These are phyloP conservation scores for Penicillium angulare DNA, from an alignment of 495 filamentous ascomycete genomes.

Conservation along the genomic window DNA sequence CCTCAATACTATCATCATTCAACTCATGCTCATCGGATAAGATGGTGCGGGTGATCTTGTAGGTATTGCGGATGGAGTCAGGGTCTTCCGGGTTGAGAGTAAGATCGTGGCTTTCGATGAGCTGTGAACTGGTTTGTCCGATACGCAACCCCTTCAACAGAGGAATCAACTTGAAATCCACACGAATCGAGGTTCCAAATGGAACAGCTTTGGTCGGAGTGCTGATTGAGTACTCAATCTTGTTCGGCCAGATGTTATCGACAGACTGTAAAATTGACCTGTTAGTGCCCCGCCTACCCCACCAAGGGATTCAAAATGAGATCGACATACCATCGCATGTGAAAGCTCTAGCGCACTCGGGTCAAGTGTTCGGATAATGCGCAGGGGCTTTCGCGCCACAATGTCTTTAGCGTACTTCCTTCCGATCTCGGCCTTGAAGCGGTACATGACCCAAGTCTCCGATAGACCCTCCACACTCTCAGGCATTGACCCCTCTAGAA, in stretches of 20 bases:
- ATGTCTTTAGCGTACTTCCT: constrained; percentile 80
- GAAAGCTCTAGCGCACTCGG: constrained; percentile 77
- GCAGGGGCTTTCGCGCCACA: constrained; percentile 71
- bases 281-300: constrained; percentile 2
- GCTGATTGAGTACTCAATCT: constrained; percentile 87
- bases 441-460: constrained; percentile 80
- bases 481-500: constrained; percentile 69
- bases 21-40: constrained; percentile 60
- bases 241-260: constrained; percentile 92
- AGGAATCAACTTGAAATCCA: constrained; percentile 79
- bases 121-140: constrained; percentile 67
- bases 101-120: constrained; percentile 77
- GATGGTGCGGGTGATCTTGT: constrained; percentile 62
- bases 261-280: constrained; percentile 54
- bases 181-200: constrained; percentile 77
- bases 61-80: constrained; percentile 52
- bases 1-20: constrained; percentile 58
- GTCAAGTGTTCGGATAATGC: constrained; percentile 84
- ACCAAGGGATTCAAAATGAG: not conserved
- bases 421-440: constrained; percentile 82
- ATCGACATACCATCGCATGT: constrained; percentile 68
- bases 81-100: constrained; percentile 50
- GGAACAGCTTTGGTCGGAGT: constrained; percentile 88
- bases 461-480: constrained; percentile 88
- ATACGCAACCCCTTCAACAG: constrained; percentile 83